These are phyloP conservation scores for Spiraea crenata DNA, from an alignment of 331 rosid species.

Conservation along the genomic window DNA sequence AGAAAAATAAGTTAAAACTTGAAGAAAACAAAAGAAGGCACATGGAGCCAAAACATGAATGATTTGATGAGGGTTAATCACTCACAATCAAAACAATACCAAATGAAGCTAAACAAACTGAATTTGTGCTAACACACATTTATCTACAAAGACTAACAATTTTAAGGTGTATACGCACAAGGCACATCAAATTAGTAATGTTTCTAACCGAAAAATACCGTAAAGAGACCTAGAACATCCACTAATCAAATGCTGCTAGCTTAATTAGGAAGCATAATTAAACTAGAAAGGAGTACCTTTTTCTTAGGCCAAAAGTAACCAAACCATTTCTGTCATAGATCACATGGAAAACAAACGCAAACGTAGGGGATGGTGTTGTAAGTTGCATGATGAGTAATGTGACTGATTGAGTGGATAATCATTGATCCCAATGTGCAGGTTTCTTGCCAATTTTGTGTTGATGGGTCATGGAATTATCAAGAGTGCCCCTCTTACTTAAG, in stretches of 20 bases:
- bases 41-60: too few species aligned
- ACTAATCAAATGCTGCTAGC: too few species aligned
- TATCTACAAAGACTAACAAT: background rate
- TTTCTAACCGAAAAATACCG: too few species aligned
- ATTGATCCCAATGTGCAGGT: background rate
- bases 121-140: background rate
- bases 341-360: conserved; percentile 1
- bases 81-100: background rate
- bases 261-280: background rate
- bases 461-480: background rate
- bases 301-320: conserved; percentile 8
- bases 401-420: background rate
- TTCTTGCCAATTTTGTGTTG: background rate
- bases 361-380: background rate
- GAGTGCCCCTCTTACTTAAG: background rate
- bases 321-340: background rate
- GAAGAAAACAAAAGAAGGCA: background rate
- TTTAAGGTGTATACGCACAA: background rate
- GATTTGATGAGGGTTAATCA: background rate
- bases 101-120: background rate
- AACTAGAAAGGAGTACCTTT: background rate
- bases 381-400: background rate
- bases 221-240: too few species aligned
- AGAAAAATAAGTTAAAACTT: background rate
- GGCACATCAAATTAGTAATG: background rate